A percentile compares a stretch with the other conserved stretches of the same genome.
Conservation (phyloP, 768 basidiomycete genomes). For the Dioszegia crocea region DNA sequence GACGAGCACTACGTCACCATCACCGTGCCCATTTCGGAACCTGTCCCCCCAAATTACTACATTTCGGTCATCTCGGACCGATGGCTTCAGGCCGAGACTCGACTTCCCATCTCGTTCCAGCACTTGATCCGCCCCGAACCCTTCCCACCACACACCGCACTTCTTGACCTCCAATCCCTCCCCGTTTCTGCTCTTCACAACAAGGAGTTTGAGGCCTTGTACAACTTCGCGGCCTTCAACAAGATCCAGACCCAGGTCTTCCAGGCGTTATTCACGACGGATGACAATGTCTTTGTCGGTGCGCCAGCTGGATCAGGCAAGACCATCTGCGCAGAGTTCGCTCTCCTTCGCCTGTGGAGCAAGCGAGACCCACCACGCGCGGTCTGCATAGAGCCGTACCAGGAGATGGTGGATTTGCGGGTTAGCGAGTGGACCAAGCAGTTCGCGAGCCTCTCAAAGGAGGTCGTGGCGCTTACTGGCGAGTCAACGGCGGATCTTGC, state of each 20-base stretch:
- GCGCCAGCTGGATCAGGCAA: constrained; percentile 97
- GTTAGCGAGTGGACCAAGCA: constrained; percentile 84
- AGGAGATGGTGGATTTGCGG: constrained; percentile 92
- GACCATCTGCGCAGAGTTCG: constrained; percentile 96
- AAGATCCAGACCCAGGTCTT: constrained; percentile 99
- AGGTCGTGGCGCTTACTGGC: constrained; percentile 87
- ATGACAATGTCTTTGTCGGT: constrained; percentile 94
- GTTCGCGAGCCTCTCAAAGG: constrained; percentile 79
- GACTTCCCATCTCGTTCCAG: constrained; percentile 93
- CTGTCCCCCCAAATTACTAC: constrained; percentile 96
- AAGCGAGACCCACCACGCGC: constrained; percentile 75
- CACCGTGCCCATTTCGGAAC: constrained; percentile 94
- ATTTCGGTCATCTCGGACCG: constrained; percentile 91
- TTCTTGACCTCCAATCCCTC: constrained; percentile 85
- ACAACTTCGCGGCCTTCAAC: constrained; percentile 85
- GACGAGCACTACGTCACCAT: constrained; percentile 92
- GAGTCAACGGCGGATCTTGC: constrained; percentile 89
- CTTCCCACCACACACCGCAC: constrained; percentile 85
- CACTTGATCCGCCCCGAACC: constrained; percentile 96
- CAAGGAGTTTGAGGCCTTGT: constrained; percentile 83
- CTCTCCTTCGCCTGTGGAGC: constrained; percentile 89
- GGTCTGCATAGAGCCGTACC: constrained; percentile 93
- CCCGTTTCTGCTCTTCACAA: constrained; percentile 90
- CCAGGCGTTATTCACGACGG: constrained; percentile 92
- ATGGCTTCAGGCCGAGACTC: constrained; percentile 93